Evolutionary conservation across 1,139 yeast species (phyloP).

Genomic region (Sugiyamaella japonica): DNA sequence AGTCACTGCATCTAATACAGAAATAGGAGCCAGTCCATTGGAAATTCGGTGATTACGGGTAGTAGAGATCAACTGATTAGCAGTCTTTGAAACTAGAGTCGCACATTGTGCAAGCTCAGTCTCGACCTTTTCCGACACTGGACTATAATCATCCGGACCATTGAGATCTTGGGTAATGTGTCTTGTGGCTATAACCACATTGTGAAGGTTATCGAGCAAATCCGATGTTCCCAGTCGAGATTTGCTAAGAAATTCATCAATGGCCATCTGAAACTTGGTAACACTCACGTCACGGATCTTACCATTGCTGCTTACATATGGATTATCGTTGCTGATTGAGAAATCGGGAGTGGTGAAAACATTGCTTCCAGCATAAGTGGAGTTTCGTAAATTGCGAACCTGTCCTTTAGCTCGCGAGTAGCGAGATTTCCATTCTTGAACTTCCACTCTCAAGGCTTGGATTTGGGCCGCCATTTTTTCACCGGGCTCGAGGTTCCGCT

Average conservation of each 20-base stretch:
- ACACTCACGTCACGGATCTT: conserved; percentile 32
- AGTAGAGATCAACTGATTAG: conserved; percentile 74
- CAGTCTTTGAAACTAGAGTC: conserved; percentile 59
- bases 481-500: conserved; percentile 28
- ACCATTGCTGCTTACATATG: conserved; percentile 32
- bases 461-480: conserved; percentile 34
- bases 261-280: conserved; percentile 36
- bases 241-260: conserved; percentile 39
- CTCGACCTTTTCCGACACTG: conserved; percentile 26
- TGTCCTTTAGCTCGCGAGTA: conserved; percentile 39
- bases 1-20: conserved; percentile 74
- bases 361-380: conserved; percentile 30
- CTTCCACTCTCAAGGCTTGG: conserved; percentile 39
- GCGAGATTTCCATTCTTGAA: conserved; percentile 42
- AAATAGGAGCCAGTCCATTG: conserved; percentile 62
- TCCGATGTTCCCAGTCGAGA: conserved; percentile 32
- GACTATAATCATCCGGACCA: conserved; percentile 32
- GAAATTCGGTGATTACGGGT: conserved; percentile 75
- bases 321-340: conserved; percentile 27
- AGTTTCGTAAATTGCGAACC: conserved; percentile 35
- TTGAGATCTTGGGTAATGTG: conserved; percentile 42
- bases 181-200: conserved; percentile 42
- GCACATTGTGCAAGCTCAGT: conserved; percentile 36
- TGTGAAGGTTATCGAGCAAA: conserved; percentile 38
- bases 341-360: conserved; percentile 22